Evolutionary conservation across 352 stramenopile genomes (phyloP).

Genomic region (Phytophthora palmivora): DNA sequence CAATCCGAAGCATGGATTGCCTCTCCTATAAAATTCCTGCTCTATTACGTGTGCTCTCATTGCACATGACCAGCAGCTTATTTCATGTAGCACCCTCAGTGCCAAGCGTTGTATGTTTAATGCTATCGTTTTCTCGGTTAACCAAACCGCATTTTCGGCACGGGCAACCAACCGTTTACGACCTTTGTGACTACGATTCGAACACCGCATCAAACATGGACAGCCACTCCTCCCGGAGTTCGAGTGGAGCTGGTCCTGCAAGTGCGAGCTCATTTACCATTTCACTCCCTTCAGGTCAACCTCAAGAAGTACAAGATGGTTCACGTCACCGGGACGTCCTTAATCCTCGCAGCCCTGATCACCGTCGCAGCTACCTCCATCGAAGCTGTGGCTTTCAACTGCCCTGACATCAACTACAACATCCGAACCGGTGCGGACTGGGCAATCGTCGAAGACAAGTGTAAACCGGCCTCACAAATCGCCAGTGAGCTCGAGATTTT

Average conservation of each 20-base stretch:
- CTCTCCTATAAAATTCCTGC: too few species aligned
- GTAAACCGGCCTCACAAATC: slow-evolving; percentile 50
- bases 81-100: too few species aligned
- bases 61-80: too few species aligned
- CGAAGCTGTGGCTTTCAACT: slow-evolving; percentile 30
- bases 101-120: too few species aligned
- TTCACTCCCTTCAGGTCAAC: slow-evolving; percentile 5
- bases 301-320: slow-evolving; percentile 14
- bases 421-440: slow-evolving; percentile 56
- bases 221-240: not conserved
- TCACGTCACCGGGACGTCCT: slow-evolving; percentile 19
- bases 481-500: slow-evolving; percentile 50
- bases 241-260: not conserved
- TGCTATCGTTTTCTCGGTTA: too few species aligned
- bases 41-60: too few species aligned
- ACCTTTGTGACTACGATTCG: not conserved
- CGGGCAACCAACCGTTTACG: too few species aligned
- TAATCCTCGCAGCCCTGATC: slow-evolving; percentile 20
- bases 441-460: slow-evolving; percentile 29
- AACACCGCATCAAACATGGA: not conserved
- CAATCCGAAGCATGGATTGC: too few species aligned
- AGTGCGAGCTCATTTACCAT: slow-evolving; percentile 7
- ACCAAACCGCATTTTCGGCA: too few species aligned
- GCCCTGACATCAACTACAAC: slow-evolving; percentile 78
- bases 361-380: slow-evolving; percentile 13